These are phyloP conservation scores for Blastocystis hominis DNA, from an alignment of 352 stramenopile species.

Conservation along the genomic window DNA sequence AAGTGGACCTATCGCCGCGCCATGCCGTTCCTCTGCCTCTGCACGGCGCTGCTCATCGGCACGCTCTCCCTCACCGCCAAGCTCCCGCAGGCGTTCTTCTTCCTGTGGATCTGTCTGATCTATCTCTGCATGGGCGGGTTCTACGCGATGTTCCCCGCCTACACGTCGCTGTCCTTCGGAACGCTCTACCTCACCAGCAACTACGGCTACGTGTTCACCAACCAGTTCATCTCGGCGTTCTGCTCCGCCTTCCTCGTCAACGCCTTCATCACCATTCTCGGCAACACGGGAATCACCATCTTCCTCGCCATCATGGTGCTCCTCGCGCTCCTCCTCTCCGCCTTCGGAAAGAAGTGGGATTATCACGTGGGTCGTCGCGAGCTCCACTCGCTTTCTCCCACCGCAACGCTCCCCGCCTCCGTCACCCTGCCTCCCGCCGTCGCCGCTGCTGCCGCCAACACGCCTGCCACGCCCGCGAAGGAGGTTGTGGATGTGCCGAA, in stretches of 20 bases:
- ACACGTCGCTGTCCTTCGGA: conserved; percentile 52
- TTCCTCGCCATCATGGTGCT: conserved; percentile 25
- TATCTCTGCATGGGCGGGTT: conserved; percentile 51
- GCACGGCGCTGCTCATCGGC: conserved; percentile 40
- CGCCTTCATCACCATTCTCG: conserved; percentile 21
- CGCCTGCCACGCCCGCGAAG: not conserved
- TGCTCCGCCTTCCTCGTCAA: conserved; percentile 54
- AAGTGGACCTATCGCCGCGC: conserved; percentile 34
- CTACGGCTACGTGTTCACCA: conserved; percentile 57
- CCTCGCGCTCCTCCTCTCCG: not conserved
- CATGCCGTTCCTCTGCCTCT: conserved; percentile 37
- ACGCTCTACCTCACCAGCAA: conserved; percentile 44
- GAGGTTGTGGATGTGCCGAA: not conserved
- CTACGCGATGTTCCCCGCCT: conserved; percentile 57
- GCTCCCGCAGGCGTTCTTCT: conserved; percentile 2
- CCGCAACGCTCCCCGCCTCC: not conserved
- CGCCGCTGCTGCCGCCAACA: not conserved
- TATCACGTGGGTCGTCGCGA: conserved; percentile 40
- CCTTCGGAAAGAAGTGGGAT: conserved; percentile 56
- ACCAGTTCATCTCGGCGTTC: conserved; percentile 53
- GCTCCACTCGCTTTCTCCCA: not conserved
- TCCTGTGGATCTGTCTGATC: conserved; percentile 57
- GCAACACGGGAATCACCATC: conserved; percentile 37
- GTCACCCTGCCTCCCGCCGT: conserved; percentile 18
- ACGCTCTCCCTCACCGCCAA: conserved; percentile 39